Conservation (phyloP, 2,329 filamentous ascomycete genomes). For the Aspergillus novofumigatus region DNA sequence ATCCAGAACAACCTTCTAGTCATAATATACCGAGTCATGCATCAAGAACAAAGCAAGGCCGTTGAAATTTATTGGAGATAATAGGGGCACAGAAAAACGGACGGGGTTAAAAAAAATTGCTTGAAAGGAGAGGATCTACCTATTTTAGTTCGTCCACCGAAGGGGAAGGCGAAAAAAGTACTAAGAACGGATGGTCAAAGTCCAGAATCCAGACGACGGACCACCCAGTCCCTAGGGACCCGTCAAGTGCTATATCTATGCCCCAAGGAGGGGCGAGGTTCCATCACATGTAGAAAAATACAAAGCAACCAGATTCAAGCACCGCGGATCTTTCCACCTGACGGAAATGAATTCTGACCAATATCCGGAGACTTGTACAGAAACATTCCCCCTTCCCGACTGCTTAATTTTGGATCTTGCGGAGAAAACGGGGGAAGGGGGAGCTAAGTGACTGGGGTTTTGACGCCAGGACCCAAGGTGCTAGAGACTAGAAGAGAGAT, state of each 20-base stretch:
- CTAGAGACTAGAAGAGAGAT: not conserved
- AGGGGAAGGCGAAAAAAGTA: not conserved
- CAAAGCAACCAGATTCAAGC: slow-evolving; percentile 1
- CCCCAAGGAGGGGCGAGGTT: slow-evolving; percentile 2
- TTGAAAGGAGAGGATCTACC: not conserved
- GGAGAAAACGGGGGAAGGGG: not conserved
- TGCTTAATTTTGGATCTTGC: not conserved
- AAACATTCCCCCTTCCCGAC: slow-evolving; percentile 1
- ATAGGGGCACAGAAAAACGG: not conserved
- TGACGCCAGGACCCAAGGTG: not conserved
- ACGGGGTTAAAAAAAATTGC: not conserved
- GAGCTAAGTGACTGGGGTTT: not conserved
- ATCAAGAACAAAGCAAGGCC: not conserved
- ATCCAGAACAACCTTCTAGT: not conserved
- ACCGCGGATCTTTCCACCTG: slow-evolving; percentile 6
- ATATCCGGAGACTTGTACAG: slow-evolving; percentile 1
- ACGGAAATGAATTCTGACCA: not conserved
- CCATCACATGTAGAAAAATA: slow-evolving; percentile 11
- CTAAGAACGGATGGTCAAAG: not conserved
- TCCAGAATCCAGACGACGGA: not conserved
- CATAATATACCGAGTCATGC: not conserved
- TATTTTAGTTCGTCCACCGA: not conserved
- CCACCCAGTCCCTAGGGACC: not conserved
- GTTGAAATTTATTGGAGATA: not conserved
- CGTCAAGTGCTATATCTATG: slow-evolving; percentile 3